phyloP scores from a whole-genome alignment of 345 rosid genomes.

The Citrus medica region DNA sequence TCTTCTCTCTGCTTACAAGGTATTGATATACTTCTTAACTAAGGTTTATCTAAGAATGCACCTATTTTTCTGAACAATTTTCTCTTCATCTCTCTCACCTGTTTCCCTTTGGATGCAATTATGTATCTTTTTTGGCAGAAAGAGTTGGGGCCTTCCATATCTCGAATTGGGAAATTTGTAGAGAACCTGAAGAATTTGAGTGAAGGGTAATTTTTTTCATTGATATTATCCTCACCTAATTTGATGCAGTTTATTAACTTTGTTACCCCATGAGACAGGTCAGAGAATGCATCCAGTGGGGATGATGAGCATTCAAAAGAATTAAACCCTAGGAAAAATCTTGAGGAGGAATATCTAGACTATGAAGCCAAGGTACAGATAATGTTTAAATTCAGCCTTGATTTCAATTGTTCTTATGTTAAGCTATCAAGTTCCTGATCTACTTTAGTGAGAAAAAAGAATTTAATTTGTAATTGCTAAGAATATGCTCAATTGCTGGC shows the following conservation, averaged over 20 bases:
- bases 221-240: slow-evolving; percentile 9
- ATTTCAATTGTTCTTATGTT: background rate
- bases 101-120: background rate
- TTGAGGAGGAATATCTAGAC: slow-evolving; percentile 87
- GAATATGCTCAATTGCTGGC: background rate
- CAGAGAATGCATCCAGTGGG: slow-evolving; percentile 37
- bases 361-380: slow-evolving; percentile 78
- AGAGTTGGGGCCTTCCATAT: slow-evolving; percentile 71
- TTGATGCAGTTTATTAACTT: slow-evolving; percentile 18
- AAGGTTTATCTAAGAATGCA: background rate
- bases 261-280: slow-evolving; percentile 40
- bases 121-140: slow-evolving; percentile 44
- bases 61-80: background rate
- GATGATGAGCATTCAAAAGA: slow-evolving; percentile 48
- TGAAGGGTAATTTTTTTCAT: slow-evolving; percentile 46
- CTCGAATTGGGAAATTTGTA: slow-evolving; percentile 71
- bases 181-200: slow-evolving; percentile 77
- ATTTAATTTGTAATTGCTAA: background rate
- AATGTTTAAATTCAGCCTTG: background rate
- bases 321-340: slow-evolving; percentile 68
- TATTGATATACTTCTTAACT: slow-evolving; percentile 11
- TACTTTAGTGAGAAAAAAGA: background rate
- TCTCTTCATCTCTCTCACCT: slow-evolving; percentile 2
- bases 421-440: background rate
- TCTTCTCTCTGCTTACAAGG: slow-evolving; percentile 80